Base-by-base conservation (phyloP, 768 basidiomycete species). In the Gelatoporia subvermispora region DNA sequence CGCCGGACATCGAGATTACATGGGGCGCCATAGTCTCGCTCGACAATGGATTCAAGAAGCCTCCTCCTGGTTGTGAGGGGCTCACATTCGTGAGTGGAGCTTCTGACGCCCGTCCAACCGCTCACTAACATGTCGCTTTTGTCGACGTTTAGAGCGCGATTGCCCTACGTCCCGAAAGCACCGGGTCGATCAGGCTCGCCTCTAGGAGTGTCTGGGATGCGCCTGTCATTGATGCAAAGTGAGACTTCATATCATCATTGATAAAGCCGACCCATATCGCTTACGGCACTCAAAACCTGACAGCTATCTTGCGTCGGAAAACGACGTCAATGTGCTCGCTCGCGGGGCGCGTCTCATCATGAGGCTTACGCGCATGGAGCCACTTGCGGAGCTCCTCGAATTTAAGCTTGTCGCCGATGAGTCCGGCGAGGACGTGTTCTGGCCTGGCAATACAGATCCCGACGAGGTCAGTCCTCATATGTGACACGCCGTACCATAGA, bases 401-500 rank as follows among this genome's bases (percentile, higher is more conserved):
- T 41, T 49, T 22, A 35, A 25, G 4, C 2, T 17, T 5, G 35
- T 35, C 2, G 42, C 25, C 2, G 11, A 38, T 3, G 18, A 9
- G 7, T 2, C 11, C 9, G 36, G 45, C 2, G 39, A 40, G 16
- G 43, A 45, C n/a, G 22, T 44, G 7, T 57, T 47, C 47, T 57
- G 55, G 55, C 49, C 52, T 4, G 51, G 49, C 8, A 43, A 51
- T 20, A 50, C 34, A 2, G 45, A 57, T 15, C 52, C 52, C 0
- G 50, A 57, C 37, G 46, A 45, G 47, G 51, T 53, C n/a, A n/a
- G 47, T 8, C 18, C 23, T 9, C 8, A 13, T 5, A 31, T 31
- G 5, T 31, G n/a, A n/a, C n/a, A n/a, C 28, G 50, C 60, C 73
- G 4, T 72, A 76, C 49, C 69, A 75, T 54, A 53, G 60, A 42